These are phyloP conservation scores for Didymella sp. DNA, from an alignment of 2,329 filamentous ascomycete species.

Conservation along the genomic window DNA sequence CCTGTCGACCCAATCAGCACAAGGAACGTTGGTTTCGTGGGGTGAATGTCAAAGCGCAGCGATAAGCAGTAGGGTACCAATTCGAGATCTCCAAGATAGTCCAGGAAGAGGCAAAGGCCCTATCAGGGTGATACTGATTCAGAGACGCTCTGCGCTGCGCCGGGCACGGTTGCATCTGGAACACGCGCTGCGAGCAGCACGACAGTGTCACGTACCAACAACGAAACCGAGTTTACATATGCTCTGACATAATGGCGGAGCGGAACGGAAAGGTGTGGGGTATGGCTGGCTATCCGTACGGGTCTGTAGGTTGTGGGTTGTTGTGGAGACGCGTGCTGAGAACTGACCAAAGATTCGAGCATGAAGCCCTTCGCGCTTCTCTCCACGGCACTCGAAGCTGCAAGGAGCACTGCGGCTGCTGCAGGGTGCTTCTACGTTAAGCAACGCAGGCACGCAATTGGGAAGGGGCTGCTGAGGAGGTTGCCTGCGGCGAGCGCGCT, in stretches of 20 bases:
- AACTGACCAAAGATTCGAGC: slow-evolving; percentile 1
- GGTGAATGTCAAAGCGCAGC: slow-evolving; percentile 28
- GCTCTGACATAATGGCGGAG: slow-evolving; percentile 32
- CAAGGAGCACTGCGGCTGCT: slow-evolving; percentile 29
- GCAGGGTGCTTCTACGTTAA: slow-evolving; percentile 12
- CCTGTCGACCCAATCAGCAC: slow-evolving; percentile 25
- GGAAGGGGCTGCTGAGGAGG: slow-evolving; percentile 13
- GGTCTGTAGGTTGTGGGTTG: slow-evolving; percentile 16
- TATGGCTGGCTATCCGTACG: slow-evolving; percentile 17
- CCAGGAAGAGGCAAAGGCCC: slow-evolving; percentile 15
- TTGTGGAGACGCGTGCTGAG: slow-evolving; percentile 22
- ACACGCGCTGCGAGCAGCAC: slow-evolving; percentile 1
- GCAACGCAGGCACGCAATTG: slow-evolving; percentile 25
- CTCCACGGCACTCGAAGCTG: slow-evolving; percentile 9
- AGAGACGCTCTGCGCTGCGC: slow-evolving; percentile 9
- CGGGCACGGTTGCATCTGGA: slow-evolving; percentile 16
- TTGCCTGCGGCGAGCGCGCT: slow-evolving; percentile 22
- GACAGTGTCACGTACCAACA: background rate
- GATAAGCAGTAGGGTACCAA: slow-evolving; percentile 29
- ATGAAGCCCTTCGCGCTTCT: background rate
- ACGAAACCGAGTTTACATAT: slow-evolving; percentile 11
- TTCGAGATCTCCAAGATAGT: slow-evolving; percentile 14
- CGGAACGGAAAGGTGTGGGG: slow-evolving; percentile 27
- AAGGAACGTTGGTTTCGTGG: slow-evolving; percentile 24
- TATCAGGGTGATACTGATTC: slow-evolving; percentile 13